These are phyloP conservation scores for Cordyceps farinosa DNA, from an alignment of 2,329 filamentous ascomycete genomes.

Conservation along the genomic window DNA sequence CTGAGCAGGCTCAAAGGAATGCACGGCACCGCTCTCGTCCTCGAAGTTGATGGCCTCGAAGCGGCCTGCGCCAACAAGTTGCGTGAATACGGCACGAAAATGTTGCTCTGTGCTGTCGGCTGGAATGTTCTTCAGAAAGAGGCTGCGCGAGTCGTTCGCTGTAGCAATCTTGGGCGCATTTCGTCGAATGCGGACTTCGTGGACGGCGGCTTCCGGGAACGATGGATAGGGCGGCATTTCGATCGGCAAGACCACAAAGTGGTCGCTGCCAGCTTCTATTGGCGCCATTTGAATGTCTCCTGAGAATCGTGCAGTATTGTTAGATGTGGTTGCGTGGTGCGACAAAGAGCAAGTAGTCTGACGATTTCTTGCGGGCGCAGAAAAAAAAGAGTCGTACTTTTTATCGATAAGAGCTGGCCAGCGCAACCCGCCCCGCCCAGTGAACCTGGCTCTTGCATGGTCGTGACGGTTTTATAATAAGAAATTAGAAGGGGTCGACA, in stretches of 20 bases:
- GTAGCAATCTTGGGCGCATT: conserved; percentile 78
- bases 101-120: conserved; percentile 76
- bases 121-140: conserved; percentile 90
- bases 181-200: conserved; percentile 82
- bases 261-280: conserved; percentile 36
- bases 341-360: too few species aligned
- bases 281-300: conserved; percentile 28
- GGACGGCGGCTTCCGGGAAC: conserved; percentile 60
- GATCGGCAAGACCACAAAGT: conserved; percentile 68
- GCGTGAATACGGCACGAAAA: conserved; percentile 70
- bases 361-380: not conserved
- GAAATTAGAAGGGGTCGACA: too few species aligned
- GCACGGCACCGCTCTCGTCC: conserved; percentile 40
- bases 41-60: conserved; percentile 79
- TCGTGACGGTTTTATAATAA: too few species aligned
- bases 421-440: not conserved
- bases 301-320: not conserved
- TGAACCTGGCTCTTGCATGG: too few species aligned
- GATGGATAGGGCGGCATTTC: conserved; percentile 61
- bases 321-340: not conserved
- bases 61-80: conserved; percentile 70
- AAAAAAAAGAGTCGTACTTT: conserved; percentile 1
- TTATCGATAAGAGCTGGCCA: conserved; percentile 10
- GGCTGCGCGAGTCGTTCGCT: conserved; percentile 67
- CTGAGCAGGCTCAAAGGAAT: conserved; percentile 48